phyloP scores from a whole-genome alignment of 768 basidiomycete species.

The Lactifluus subvellereus region DNA sequence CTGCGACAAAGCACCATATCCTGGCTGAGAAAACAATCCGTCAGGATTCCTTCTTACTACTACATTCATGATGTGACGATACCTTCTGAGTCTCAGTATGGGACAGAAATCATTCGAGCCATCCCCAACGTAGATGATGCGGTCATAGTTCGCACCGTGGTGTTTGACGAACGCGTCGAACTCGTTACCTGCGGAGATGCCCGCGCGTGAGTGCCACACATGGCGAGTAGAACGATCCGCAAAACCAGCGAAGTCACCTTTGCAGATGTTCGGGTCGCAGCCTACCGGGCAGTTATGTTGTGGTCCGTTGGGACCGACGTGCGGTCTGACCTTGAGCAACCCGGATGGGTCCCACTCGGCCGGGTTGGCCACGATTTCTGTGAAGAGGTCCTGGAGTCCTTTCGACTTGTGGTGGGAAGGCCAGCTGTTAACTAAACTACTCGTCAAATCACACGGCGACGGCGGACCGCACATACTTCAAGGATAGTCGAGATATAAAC shows the following conservation, averaged over 20 bases:
- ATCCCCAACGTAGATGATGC: constrained; percentile 88
- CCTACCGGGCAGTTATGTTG: constrained; percentile 84
- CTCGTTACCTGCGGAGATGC: constrained; percentile 67
- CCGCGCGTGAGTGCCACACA: background rate
- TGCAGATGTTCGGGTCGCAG: constrained; percentile 97
- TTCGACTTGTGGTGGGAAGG: constrained; percentile 47
- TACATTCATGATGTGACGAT: constrained; percentile 21
- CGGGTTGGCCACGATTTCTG: constrained; percentile 87
- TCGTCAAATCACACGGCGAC: background rate
- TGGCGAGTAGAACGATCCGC: background rate
- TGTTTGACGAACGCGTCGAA: constrained; percentile 72
- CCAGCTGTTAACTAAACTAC: background rate
- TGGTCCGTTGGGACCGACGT: constrained; percentile 66
- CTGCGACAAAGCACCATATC: constrained; percentile 80
- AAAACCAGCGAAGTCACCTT: constrained; percentile 36
- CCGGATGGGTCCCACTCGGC: constrained; percentile 73
- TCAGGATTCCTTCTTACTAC: background rate
- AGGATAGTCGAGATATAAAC: constrained; percentile 90
- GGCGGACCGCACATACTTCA: constrained; percentile 41
- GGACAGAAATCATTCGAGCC: constrained; percentile 97
- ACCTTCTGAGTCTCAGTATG: constrained; percentile 72
- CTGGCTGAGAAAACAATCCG: constrained; percentile 44
- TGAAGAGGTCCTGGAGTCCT: constrained; percentile 64
- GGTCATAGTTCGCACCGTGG: constrained; percentile 58
- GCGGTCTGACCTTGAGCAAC: constrained; percentile 67